Percentiles rank a stretch among this genome's conserved stretches.
Evolutionary conservation across 2,329 filamentous ascomycete genomes (phyloP).

Genomic region (Huntiella bhutanensis): DNA sequence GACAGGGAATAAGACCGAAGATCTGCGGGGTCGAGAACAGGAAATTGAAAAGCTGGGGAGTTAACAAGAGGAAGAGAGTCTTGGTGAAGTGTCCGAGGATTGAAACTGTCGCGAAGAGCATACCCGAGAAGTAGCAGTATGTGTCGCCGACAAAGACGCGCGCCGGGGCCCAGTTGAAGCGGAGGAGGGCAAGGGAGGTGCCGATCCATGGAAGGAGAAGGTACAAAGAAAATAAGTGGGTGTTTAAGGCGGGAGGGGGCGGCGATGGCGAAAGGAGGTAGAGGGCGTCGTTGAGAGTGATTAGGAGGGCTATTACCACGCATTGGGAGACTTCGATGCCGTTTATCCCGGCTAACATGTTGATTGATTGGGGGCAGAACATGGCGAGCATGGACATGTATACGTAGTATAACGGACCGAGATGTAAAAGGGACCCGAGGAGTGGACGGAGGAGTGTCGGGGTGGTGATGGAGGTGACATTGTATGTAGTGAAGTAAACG

Average conservation of each 20-base stretch:
- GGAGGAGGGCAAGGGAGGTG: conserved; percentile 69
- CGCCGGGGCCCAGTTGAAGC: conserved; percentile 91
- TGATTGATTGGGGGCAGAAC: conserved; percentile 97
- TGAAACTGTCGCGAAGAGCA: conserved; percentile 94
- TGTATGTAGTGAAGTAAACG: conserved; percentile 97
- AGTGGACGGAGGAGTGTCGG: conserved; percentile 71
- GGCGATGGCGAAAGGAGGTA: conserved; percentile 63
- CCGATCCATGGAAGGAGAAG: conserved; percentile 86
- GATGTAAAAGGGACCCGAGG: conserved; percentile 66
- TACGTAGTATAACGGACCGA: conserved; percentile 70
- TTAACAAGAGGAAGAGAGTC: conserved; percentile 73
- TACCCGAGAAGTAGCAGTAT: conserved; percentile 98
- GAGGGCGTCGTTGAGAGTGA: conserved; percentile 71
- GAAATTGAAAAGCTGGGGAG: conserved; percentile 95
- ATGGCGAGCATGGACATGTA: conserved; percentile 97
- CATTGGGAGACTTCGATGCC: conserved; percentile 94
- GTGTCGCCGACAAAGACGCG: conserved; percentile 95
- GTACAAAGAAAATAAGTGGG: conserved; percentile 89
- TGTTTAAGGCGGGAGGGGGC: conserved; percentile 85
- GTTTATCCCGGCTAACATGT: conserved; percentile 98
- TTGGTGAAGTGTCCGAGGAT: conserved; percentile 98
- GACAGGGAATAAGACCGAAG: conserved; percentile 77
- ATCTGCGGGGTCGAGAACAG: conserved; percentile 83
- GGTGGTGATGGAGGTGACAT: conserved; percentile 86
- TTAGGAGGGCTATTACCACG: conserved; percentile 66